These are phyloP conservation scores for Sarcodon aspratus DNA, from an alignment of 768 basidiomycete species.

Conservation along the genomic window DNA sequence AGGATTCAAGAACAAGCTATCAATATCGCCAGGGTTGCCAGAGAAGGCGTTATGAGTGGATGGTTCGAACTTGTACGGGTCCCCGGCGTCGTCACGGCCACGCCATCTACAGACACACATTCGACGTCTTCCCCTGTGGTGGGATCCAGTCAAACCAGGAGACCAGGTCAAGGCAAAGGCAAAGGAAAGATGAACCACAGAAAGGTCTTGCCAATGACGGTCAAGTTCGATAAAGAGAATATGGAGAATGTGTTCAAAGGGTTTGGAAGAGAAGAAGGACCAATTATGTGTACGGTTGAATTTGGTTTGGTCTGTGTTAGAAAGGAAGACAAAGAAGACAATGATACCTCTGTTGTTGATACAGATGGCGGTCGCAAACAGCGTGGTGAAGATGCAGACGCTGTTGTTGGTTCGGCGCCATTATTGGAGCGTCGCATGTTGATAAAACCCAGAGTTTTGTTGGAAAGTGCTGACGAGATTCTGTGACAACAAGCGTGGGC, in stretches of 20 bases:
- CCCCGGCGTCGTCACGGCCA: neutral
- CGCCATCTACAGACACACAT: neutral
- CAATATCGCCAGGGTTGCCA: slow-evolving; percentile 14
- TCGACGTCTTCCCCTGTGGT: neutral
- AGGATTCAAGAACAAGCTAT: slow-evolving; percentile 17
- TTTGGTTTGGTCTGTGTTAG: slow-evolving; percentile 14
- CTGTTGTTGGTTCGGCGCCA: neutral
- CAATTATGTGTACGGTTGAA: slow-evolving; percentile 18
- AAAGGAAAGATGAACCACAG: neutral
- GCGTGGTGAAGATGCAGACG: neutral
- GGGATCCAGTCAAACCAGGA: neutral
- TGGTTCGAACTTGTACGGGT: slow-evolving; percentile 20
- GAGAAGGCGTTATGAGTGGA: slow-evolving; percentile 21
- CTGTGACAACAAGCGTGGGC: neutral
- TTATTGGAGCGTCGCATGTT: slow-evolving; percentile 10
- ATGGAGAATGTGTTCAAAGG: slow-evolving; percentile 17
- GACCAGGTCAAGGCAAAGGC: neutral
- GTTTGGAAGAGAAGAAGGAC: slow-evolving; percentile 6
- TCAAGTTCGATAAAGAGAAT: slow-evolving; percentile 12
- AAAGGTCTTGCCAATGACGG: neutral
- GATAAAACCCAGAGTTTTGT: slow-evolving; percentile 17
- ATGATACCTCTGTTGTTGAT: neutral
- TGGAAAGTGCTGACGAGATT: slow-evolving; percentile 14
- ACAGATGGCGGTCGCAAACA: neutral
- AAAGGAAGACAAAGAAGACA: slow-evolving; percentile 4